Conservation (phyloP, 768 basidiomycete species). For the Hygrocybe coccinea region DNA sequence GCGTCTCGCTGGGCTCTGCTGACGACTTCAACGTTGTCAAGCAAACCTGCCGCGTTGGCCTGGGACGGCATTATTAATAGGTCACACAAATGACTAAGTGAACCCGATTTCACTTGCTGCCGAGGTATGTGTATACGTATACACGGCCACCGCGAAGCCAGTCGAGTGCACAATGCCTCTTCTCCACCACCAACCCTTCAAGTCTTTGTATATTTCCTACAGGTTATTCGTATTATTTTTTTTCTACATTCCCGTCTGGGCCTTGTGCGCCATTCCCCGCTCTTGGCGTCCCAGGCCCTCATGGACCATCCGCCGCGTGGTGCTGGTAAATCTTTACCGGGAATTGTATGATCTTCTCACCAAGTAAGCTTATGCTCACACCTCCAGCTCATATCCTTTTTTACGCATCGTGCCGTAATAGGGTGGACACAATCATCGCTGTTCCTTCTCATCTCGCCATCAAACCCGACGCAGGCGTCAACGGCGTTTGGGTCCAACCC, state of each 20-base stretch:
- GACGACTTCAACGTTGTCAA: too few species aligned
- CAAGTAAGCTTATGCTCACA: slow-evolving; percentile 22
- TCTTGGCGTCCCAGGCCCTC: slow-evolving; percentile 41
- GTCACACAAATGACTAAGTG: too few species aligned
- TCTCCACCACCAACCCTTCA: slow-evolving; percentile 40
- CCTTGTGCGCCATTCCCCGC: slow-evolving; percentile 36
- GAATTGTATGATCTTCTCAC: slow-evolving; percentile 11
- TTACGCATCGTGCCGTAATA: not conserved
- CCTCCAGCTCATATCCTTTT: not conserved
- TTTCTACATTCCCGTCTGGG: slow-evolving; percentile 47
- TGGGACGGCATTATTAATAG: too few species aligned
- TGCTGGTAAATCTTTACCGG: slow-evolving; percentile 33
- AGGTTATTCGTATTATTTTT: slow-evolving; percentile 37
- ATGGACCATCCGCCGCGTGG: slow-evolving; percentile 41
- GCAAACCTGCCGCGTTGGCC: too few species aligned
- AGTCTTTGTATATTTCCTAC: slow-evolving; percentile 44
- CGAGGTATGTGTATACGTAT: too few species aligned
- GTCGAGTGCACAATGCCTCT: not conserved
- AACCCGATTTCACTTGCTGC: too few species aligned
- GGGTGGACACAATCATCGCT: not conserved
- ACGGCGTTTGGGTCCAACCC: slow-evolving; percentile 48
- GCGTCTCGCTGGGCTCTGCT: too few species aligned
- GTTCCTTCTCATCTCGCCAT: not conserved
- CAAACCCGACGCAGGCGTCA: slow-evolving; percentile 34
- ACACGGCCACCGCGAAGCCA: too few species aligned